Conservation (phyloP, 805 yeast species). For the Cyberlindnera xylosilytica region DNA sequence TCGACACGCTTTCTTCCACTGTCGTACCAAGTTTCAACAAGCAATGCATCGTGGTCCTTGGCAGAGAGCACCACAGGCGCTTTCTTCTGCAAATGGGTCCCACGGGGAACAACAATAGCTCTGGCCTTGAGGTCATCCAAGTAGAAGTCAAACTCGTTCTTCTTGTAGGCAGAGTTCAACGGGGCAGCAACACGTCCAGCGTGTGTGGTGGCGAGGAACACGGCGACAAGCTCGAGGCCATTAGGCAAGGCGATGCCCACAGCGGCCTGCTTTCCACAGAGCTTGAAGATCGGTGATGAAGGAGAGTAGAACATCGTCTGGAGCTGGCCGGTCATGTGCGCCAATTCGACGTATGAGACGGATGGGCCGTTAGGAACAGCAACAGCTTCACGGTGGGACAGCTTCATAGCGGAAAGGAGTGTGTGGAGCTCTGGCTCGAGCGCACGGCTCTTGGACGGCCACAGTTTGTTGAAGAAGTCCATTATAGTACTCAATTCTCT, state of each 20-base stretch:
- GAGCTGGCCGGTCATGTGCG: slow-evolving; percentile 43
- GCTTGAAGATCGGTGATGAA: slow-evolving; percentile 38
- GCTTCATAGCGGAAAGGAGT: slow-evolving; percentile 34
- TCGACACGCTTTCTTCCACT: slow-evolving; percentile 39
- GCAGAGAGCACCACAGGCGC: slow-evolving; percentile 52
- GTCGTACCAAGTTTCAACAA: slow-evolving; percentile 53
- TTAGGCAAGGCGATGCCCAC: slow-evolving; percentile 63
- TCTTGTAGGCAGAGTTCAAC: slow-evolving; percentile 59
- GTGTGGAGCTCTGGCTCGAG: slow-evolving; percentile 23
- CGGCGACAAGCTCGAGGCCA: slow-evolving; percentile 52
- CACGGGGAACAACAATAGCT: slow-evolving; percentile 56
- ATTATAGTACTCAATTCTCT: too few relatives aligned
- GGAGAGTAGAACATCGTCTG: slow-evolving; percentile 43
- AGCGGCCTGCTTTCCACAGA: slow-evolving; percentile 38
- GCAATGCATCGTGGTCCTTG: slow-evolving; percentile 39
- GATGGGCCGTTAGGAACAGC: slow-evolving; percentile 46
- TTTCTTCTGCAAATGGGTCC: slow-evolving; percentile 34
- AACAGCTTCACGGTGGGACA: slow-evolving; percentile 40
- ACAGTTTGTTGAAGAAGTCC: not conserved
- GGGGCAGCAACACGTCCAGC: slow-evolving; percentile 65
- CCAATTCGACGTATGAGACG: slow-evolving; percentile 42
- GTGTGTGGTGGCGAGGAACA: slow-evolving; percentile 55
- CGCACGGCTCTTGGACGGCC: not conserved
- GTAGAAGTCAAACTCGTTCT: slow-evolving; percentile 61
- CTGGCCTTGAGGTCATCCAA: slow-evolving; percentile 56